Evolutionary conservation across 2,329 filamentous ascomycete species (phyloP).

Genomic region (Talaromyces albobiverticillius): DNA sequence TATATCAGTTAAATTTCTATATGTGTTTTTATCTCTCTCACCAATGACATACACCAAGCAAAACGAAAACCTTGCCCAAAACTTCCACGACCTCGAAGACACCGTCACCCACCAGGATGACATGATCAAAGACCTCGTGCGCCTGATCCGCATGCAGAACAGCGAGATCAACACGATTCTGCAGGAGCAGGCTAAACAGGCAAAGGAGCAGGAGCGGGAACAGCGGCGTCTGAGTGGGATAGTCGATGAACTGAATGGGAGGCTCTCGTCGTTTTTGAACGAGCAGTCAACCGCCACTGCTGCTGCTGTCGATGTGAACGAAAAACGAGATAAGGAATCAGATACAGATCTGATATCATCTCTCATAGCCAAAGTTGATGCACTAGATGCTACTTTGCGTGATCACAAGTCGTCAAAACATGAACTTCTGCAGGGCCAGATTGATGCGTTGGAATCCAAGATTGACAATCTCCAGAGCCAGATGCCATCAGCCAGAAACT

Average conservation of each 20-base stretch:
- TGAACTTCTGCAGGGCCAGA: neutral
- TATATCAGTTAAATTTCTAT: no score
- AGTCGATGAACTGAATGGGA: slow-evolving; percentile 1
- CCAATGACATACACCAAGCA: neutral
- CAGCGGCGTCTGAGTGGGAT: slow-evolving; percentile 1
- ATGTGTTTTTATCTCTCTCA: no score
- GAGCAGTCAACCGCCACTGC: neutral
- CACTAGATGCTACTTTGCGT: neutral
- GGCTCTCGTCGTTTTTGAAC: neutral
- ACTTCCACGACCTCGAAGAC: neutral
- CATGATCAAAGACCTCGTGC: slow-evolving; percentile 11
- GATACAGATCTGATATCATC: neutral
- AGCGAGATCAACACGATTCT: slow-evolving; percentile 9
- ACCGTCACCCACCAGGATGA: slow-evolving; percentile 3
- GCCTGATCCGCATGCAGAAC: slow-evolving; percentile 9
- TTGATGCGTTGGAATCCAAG: neutral
- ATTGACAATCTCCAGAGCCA: neutral
- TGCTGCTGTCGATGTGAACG: neutral
- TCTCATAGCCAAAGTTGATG: neutral
- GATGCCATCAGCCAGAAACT: neutral
- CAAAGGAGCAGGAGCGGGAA: neutral
- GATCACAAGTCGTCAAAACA: neutral
- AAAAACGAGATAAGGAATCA: neutral
- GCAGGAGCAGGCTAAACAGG: neutral
- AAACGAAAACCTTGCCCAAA: neutral